Base-by-base conservation (phyloP, 345 rosid species). In the Euclidium syriacum region DNA sequence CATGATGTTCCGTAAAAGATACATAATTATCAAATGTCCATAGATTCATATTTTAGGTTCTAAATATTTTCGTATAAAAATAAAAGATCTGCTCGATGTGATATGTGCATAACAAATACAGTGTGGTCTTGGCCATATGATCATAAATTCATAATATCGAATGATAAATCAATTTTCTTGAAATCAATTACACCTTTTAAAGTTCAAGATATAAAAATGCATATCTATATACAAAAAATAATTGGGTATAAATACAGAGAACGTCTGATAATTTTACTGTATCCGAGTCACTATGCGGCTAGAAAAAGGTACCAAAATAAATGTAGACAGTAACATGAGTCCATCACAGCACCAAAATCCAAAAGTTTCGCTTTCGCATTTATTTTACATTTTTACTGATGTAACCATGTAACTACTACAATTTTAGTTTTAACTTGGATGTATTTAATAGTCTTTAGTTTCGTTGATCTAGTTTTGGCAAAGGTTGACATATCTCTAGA, bases 271-370 rank as follows among this genome's bases (percentile, higher is more conserved):
- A 6, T 53, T 54, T 44, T 18, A 65, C 48, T 54, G 62, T 65
- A 9, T 42, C 22, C 17, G 48, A 52, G 69, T 51, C 61, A 52
- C 52, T 29, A 52, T 52, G 68, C 12, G 50, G 58, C 50, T 50
- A 58, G 35, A 39, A 64, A 47, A 64, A 47, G 30, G 46, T 54
- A 54, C 47, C 47, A 55, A 25, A 34, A 3, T 52, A 52, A 64
- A 64, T 64, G 44, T 19, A 44, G 71, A 65, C 56, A 24, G 63
- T 34, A 46, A 55, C 55, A 55, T 55, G 54, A 55, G 35, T 43
- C 15, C 70, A 54, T 24, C 60, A 43, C 11, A 33, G 43, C 47
- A 34, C 29, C 47, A 34, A 43, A 23, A 54, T 22, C 60, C 52
- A 40, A 41, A 30, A 17, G 34, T n/a, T 52, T 52, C 34, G 52